Percentiles rank a stretch among this genome's conserved stretches.
These are phyloP conservation scores for Ambrosia trifida DNA, from an alignment of 129 eudicot species.

Conservation along the genomic window DNA sequence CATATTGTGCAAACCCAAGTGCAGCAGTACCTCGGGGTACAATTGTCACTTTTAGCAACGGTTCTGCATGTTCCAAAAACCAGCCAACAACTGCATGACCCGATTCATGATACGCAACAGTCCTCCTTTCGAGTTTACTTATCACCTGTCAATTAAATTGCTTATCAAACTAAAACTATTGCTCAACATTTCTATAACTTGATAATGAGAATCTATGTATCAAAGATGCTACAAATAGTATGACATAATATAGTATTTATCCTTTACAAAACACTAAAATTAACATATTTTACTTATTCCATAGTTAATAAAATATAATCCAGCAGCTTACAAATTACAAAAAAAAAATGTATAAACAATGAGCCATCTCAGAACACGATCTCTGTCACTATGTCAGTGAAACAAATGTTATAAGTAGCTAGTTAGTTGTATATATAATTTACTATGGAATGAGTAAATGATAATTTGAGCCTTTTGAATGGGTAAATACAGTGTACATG, in stretches of 20 bases:
- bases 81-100: slow-evolving; percentile 96
- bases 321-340: not conserved
- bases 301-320: not conserved
- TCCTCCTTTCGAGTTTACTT: slow-evolving; percentile 76
- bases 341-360: not conserved
- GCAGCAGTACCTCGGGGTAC: slow-evolving; percentile 96
- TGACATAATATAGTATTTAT: not conserved
- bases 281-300: not conserved
- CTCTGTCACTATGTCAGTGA: not conserved
- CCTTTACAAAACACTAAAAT: not conserved
- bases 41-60: slow-evolving; percentile 84
- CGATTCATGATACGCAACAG: slow-evolving; percentile 94
- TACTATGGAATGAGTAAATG: not conserved
- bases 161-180: not conserved
- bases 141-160: slow-evolving; percentile 53
- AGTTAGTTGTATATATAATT: not conserved
- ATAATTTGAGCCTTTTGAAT: slow-evolving; percentile 1
- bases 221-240: not conserved
- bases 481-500: not conserved
- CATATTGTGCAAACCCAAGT: slow-evolving; percentile 91
- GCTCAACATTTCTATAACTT: not conserved
- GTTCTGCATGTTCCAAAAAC: slow-evolving; percentile 92
- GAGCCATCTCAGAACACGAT: not conserved
- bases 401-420: not conserved
- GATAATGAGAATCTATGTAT: not conserved